These are phyloP conservation scores for Claviceps pazoutovae DNA, from an alignment of 2,329 filamentous ascomycete species.

Conservation along the genomic window DNA sequence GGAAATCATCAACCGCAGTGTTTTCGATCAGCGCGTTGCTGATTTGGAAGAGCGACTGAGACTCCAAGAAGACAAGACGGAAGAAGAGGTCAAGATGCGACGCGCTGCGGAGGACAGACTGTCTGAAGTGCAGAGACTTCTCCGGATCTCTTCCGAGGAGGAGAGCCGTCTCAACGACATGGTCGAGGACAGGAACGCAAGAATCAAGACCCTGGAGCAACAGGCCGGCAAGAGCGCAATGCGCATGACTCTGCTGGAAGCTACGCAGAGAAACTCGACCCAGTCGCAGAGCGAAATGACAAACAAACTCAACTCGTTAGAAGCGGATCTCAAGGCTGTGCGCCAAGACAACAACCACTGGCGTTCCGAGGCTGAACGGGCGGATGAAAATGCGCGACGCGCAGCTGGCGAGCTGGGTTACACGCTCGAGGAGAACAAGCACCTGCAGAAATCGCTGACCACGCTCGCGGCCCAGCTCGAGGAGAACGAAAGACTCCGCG, in stretches of 20 bases:
- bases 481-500: constrained; percentile 72
- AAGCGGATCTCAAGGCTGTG: constrained; percentile 40
- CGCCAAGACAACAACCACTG: constrained; percentile 46
- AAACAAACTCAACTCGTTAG: constrained; percentile 38
- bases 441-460: constrained; percentile 58
- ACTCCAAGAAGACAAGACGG: constrained; percentile 46
- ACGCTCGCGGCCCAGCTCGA: constrained; percentile 66
- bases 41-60: constrained; percentile 58
- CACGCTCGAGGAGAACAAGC: constrained; percentile 49
- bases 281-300: constrained; percentile 41
- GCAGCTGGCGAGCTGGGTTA: constrained; percentile 35
- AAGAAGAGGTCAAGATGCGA: constrained; percentile 48
- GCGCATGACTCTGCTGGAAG: constrained; percentile 53
- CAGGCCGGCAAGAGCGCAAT: constrained; percentile 39
- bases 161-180: constrained; percentile 52
- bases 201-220: constrained; percentile 47
- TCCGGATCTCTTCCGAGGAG: constrained; percentile 58
- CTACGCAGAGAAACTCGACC: constrained; percentile 45
- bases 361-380: constrained; percentile 47
- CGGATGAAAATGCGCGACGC: constrained; percentile 36
- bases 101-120: constrained; percentile 59
- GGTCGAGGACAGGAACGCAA: constrained; percentile 55
- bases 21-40: constrained; percentile 45
- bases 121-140: constrained; percentile 55
- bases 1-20: constrained; percentile 46